Evolutionary conservation across 805 yeast genomes (phyloP).

Genomic region (Yarrowia keelungensis): DNA sequence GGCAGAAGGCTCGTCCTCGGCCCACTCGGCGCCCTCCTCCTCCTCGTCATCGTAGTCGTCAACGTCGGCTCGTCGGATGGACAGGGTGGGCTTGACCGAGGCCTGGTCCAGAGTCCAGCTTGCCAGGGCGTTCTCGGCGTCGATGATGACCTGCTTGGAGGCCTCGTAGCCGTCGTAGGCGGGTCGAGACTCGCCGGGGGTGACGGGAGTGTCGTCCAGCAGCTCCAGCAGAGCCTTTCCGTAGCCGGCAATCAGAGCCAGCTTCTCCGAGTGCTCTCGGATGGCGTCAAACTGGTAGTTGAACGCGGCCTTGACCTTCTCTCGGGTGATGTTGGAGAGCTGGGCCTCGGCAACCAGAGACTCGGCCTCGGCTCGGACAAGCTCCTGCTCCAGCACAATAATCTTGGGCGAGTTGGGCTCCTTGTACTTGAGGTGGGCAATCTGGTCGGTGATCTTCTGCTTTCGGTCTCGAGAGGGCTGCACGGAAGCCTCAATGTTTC

Average conservation of each 20-base stretch:
- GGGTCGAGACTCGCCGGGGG: constrained; percentile 99
- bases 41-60: constrained; percentile 62
- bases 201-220: constrained; percentile 94
- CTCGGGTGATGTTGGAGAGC: constrained; percentile 96
- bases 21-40: constrained; percentile 52
- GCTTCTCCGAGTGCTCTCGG: constrained; percentile 94
- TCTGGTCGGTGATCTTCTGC: constrained; percentile 96
- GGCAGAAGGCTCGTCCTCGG: constrained; percentile 48
- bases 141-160: constrained; percentile 95
- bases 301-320: constrained; percentile 96
- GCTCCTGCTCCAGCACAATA: constrained; percentile 94
- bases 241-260: constrained; percentile 97
- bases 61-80: constrained; percentile 76
- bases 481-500: constrained; percentile 96
- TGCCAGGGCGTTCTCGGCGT: constrained; percentile 93
- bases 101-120: constrained; percentile 97
- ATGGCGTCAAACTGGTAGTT: constrained; percentile 95
- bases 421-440: constrained; percentile 96
- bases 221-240: constrained; percentile 97
- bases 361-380: constrained; percentile 99
- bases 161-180: constrained; percentile 99
- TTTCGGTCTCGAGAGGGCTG: constrained; percentile 98
- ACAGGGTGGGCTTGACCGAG: constrained; percentile 89
- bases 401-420: constrained; percentile 98
- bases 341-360: constrained; percentile 99